Evolutionary conservation across 164 flowering plant species (phyloP), one percentile per base, ranked within the genome.

Genomic region (Berberis vulgaris): DNA sequence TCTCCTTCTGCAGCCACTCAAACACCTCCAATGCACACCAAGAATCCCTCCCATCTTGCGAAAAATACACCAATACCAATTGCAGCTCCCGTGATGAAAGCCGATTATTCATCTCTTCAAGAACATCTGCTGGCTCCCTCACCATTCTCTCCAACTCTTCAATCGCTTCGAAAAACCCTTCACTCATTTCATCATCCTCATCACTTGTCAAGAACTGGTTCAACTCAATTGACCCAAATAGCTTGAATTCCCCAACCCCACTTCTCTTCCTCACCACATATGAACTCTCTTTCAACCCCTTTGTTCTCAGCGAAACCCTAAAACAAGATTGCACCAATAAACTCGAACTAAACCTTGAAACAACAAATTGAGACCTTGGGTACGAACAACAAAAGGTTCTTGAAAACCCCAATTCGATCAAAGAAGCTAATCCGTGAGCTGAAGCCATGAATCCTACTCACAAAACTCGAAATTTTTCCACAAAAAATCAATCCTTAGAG

Each of bases 1-100:
- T 86, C 74, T 84, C 96, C 76, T 85, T 87, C 68, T 76, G 79
- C 10, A 93, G 80, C 96, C 97, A 93, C 69, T 93, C 98, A 70
- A 88, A 90, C 54, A 93, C 98, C 75, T 93, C 98, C 71, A 93
- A 74, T 0, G 96, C 92, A 62, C 92, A 88, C 97, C 97, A 93
- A 2, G 97, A 93, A 69, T 93, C 98, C 68, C 94, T 81, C 49
- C 97, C 97, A 59, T 93, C 97, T 65, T 87, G 96, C 2, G 96
- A 77, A 74, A 93, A 93, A 64, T 93, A 93, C 6, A 93, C 96
- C 57, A 93, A 67, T 56, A 90, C 96, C 6, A 93, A 73, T 73
- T 88, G 97, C 68, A 90, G 50, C 12, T 93, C 98, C 5, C 97
- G 75, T 0, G 83, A 74, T 0, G 97, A 86, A 5, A 93, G 69